Conservation (phyloP, 345 rosid genomes). For the Corchorus capsularis region DNA sequence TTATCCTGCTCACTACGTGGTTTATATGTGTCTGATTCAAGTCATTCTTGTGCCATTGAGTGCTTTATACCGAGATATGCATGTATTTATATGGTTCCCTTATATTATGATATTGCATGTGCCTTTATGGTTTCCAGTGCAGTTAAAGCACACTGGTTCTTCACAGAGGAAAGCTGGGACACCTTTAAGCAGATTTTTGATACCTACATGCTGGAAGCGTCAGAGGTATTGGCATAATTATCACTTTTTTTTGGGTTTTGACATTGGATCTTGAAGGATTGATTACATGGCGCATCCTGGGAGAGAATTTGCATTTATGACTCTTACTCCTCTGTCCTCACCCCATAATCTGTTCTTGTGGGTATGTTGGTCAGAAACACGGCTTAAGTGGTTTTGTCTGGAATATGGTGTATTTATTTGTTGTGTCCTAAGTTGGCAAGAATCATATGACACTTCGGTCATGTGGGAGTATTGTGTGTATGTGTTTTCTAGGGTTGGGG, state of each 20-base stretch:
- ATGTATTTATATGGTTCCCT: constrained; percentile 26
- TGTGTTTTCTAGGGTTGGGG: neutral
- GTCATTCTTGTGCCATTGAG: constrained; percentile 2
- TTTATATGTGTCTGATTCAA: constrained; percentile 17
- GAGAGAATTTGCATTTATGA: neutral
- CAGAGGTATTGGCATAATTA: constrained; percentile 59
- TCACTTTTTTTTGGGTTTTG: neutral
- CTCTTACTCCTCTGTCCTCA: too few species aligned
- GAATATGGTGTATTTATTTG: neutral
- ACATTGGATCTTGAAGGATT: constrained; percentile 1
- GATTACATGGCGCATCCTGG: neutral
- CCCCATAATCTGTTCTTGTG: neutral
- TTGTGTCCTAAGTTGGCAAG: neutral
- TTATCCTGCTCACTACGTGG: constrained; percentile 17
- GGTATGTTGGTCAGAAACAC: neutral
- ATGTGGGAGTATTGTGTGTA: neutral
- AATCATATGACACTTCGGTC: neutral
- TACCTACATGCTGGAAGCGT: constrained; percentile 82
- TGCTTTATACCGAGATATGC: constrained; percentile 9
- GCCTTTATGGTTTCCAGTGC: constrained; percentile 62
- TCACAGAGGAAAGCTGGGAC: constrained; percentile 87
- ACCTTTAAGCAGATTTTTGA: constrained; percentile 81
- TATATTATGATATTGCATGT: constrained; percentile 40
- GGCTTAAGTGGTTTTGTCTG: neutral
- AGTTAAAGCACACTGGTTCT: constrained; percentile 90